Evolutionary conservation across 176 grass and related monocot species (phyloP), one percentile per base, ranked within the genome.

Genomic region (Poa annua): DNA sequence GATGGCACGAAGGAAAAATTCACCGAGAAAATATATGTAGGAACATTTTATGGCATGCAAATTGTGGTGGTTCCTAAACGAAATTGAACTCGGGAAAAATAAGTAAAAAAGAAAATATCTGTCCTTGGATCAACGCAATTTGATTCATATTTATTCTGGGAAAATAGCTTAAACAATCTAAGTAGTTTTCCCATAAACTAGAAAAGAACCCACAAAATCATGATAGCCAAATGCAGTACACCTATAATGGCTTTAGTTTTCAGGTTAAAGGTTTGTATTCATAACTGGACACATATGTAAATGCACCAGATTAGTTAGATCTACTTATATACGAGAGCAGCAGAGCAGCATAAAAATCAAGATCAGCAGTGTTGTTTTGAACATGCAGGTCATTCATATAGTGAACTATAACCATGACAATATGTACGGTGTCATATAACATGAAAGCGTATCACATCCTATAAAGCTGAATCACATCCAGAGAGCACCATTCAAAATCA

Each of bases 1-100:
- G 9, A 44, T 6, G 15, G 29, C n/a, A 70, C 45, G 20, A 39
- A 53, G 45, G 11, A 63, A 41, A 44, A 17, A 15, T 33, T 10
- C 36, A 78, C 68, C 53, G 25, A 45, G 67, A 24, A 76, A 36
- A 42, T 48, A 76, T 84, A 41, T 22, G 24, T 50, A 26, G 5
- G 50, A 35, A 72, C n/a, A 44, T 64, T 48, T 22, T 44, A 50
- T 29, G 17, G 56, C 49, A 32, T 79, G 50, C 45, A 85, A 53
- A 85, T 71, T 53, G 39, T 79, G 16, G 48, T 65, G 66, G 19
- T 79, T 79, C 32, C 59, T 76, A 24, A 5, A 36, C 65, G 51
- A 32, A 83, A 89, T 65, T 76, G 82, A 85, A 77, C 75, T 66
- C 74, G 45, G 51, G n/a, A 68, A 49, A 53, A 64, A 26, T 24